These are phyloP conservation scores for Metarhizium humberi DNA, from an alignment of 2,329 filamentous ascomycete genomes.

Conservation along the genomic window DNA sequence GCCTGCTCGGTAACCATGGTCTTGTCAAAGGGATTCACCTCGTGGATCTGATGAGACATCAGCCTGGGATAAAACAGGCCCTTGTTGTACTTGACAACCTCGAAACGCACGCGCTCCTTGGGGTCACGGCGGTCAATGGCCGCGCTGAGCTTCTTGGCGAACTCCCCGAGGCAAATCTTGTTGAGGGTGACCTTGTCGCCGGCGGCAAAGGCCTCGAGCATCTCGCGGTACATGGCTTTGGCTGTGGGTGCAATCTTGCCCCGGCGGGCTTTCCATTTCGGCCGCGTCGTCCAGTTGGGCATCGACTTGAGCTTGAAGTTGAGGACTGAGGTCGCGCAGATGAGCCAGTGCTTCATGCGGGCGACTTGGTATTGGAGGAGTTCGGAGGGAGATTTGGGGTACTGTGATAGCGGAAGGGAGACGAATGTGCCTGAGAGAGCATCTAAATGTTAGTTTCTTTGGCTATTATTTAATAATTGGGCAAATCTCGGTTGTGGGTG, in stretches of 20 bases:
- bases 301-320: constrained; percentile 36
- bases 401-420: constrained; percentile 28
- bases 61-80: constrained; percentile 35
- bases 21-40: constrained; percentile 33
- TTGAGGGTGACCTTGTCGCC: constrained; percentile 44
- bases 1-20: constrained; percentile 35
- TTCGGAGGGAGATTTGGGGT: constrained; percentile 17
- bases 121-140: constrained; percentile 43
- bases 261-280: constrained; percentile 33
- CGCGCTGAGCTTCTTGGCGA: constrained; percentile 40
- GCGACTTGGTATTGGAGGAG: constrained; percentile 28
- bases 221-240: constrained; percentile 47
- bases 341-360: constrained; percentile 24
- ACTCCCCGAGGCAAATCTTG: constrained; percentile 42
- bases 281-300: constrained; percentile 29
- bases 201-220: constrained; percentile 52
- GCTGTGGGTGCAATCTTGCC: constrained; percentile 40
- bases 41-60: constrained; percentile 43
- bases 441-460: neutral
- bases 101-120: constrained; percentile 39
- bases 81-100: constrained; percentile 41
- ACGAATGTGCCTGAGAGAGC: constrained; percentile 37
- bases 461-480: neutral
- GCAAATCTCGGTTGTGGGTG: neutral
- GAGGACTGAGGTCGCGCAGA: constrained; percentile 25